Conservation (phyloP, 306 rosid species). For the Cucumis melo region DNA sequence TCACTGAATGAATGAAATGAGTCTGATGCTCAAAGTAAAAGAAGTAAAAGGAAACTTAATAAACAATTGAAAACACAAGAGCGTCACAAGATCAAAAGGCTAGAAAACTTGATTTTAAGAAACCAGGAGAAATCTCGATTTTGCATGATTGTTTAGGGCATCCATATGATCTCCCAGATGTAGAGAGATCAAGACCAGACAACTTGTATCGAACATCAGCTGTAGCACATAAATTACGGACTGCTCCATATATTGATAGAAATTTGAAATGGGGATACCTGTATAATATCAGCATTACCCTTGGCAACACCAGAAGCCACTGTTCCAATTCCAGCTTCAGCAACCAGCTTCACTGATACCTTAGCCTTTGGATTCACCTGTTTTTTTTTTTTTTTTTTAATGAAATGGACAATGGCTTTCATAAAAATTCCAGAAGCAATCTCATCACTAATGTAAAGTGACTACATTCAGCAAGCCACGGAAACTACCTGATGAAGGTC, state of each 20-base stretch:
- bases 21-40: too few relatives aligned
- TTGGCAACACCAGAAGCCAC: conserved; percentile 99
- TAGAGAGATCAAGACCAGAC: background rate
- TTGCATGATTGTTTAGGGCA: too few relatives aligned
- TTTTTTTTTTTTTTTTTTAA: conserved; percentile 16
- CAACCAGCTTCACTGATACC: conserved; percentile 93
- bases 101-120: too few relatives aligned
- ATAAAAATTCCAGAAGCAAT: conserved; percentile 10
- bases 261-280: conserved; percentile 32
- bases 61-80: too few relatives aligned
- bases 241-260: background rate
- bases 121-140: too few relatives aligned
- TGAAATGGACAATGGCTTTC: conserved; percentile 10
- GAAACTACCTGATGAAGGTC: conserved; percentile 95
- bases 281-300: conserved; percentile 96
- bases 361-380: conserved; percentile 95
- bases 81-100: too few relatives aligned
- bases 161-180: background rate
- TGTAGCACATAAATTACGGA: background rate
- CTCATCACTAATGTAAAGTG: conserved; percentile 2
- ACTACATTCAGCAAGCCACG: conserved; percentile 8
- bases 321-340: conserved; percentile 99
- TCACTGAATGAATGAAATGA: too few relatives aligned
- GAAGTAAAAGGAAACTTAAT: too few relatives aligned
- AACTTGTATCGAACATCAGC: background rate